Base-by-base conservation (phyloP, 495 filamentous ascomycete genomes). In the Elasticomyces elasticus region DNA sequence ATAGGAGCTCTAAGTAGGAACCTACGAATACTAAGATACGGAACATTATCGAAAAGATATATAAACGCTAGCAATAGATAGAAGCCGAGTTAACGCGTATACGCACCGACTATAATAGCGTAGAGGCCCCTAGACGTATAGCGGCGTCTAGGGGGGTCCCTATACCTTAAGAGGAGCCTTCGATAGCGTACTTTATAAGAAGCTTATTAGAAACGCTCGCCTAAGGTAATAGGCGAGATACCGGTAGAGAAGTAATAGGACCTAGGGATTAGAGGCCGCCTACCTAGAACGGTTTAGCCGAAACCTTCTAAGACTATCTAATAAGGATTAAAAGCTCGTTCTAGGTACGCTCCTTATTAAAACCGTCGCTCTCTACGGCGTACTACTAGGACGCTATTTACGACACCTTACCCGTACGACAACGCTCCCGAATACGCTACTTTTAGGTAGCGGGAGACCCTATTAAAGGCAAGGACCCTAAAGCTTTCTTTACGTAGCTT, bases 301-400 rank as follows among this genome's bases (percentile, higher is more conserved):
- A 52, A 2, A 52, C 35, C 20, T 52, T 52, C 33, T 23, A 28
- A 25, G 35, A 52, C 49, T 52, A 52, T 20, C 22, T 52, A 5
- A 31, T 52, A 11, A 41, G 35, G 49, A 7, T 52, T 22, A 52
- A 42, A 17, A 52, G 49, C 35, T 40, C n/a, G 5, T 52, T 41
- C 19, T 22, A 22, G 3, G 26, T 52, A 52, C 26, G 26, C n/a
- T 43, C 37, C 42, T 25, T 20, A 22, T 11, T 24, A 42, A 41
- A 52, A 43, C 49, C 37, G 40, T 41, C 26, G 26, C 22, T 40
- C 31, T 42, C 26, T 52, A 26, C 24, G 9, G 19, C 9, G n/a
- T 52, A 41, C 24, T 41, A 52, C 35, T 52, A 52, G 49, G 19
- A 41, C 33, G 19, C 35, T 52, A 42, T 27, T 4, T 52, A 52